These are phyloP conservation scores for Lactarius deliciosus DNA, from an alignment of 768 basidiomycete species.

Conservation along the genomic window DNA sequence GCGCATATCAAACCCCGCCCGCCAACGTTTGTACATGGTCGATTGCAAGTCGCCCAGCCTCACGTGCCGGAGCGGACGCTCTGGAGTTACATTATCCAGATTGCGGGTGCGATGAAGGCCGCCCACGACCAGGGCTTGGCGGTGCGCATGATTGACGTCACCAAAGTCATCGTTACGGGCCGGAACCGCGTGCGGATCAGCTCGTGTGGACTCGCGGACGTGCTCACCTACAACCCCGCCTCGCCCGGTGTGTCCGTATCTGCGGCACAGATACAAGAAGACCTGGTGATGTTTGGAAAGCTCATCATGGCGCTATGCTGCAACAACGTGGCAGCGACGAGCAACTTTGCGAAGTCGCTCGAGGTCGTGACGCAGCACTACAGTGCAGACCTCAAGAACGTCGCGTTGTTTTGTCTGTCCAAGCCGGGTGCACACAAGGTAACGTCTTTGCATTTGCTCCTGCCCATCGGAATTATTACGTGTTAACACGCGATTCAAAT, in stretches of 20 bases:
- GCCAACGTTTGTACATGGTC: constrained; percentile 39
- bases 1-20: constrained; percentile 65
- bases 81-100: constrained; percentile 93
- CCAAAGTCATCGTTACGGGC: constrained; percentile 85
- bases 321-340: constrained; percentile 56
- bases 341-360: constrained; percentile 66
- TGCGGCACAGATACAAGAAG: constrained; percentile 74
- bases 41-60: constrained; percentile 37
- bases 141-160: constrained; percentile 77
- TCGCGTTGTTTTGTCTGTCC: constrained; percentile 72
- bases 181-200: constrained; percentile 88
- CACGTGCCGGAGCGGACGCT: constrained; percentile 73
- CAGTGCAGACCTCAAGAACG: constrained; percentile 77
- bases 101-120: constrained; percentile 81
- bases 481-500: not conserved
- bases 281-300: constrained; percentile 81
- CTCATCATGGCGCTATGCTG: constrained; percentile 80
- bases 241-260: constrained; percentile 11
- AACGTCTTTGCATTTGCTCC: constrained; percentile 19
- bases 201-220: constrained; percentile 85
- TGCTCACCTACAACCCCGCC: constrained; percentile 68
- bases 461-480: not conserved
- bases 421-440: constrained; percentile 71
- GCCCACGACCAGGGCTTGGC: constrained; percentile 82
- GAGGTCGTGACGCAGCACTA: constrained; percentile 75